These are phyloP conservation scores for Hypoxylon lienhwacheense DNA, from an alignment of 495 filamentous ascomycete species.

Conservation along the genomic window DNA sequence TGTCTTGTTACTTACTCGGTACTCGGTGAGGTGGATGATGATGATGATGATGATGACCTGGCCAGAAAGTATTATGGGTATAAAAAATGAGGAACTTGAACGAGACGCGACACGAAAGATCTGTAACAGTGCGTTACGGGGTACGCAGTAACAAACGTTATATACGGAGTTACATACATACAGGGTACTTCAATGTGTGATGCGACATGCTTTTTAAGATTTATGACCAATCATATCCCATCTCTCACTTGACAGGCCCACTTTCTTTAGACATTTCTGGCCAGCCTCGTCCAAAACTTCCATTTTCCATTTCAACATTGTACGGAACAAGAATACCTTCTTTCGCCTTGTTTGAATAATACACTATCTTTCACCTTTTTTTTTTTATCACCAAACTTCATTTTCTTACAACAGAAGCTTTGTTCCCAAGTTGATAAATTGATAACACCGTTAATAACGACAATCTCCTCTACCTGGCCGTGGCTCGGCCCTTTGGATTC, in stretches of 20 bases:
- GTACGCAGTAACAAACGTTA: no score
- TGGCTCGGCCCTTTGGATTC: neutral
- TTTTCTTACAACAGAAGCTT: neutral
- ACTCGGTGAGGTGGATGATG: conserved; percentile 13
- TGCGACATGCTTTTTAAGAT: neutral
- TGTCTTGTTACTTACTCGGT: no score
- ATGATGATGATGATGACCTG: conserved; percentile 13
- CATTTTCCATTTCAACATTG: conserved; percentile 11
- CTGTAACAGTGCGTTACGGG: no score
- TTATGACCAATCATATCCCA: conserved; percentile 10
- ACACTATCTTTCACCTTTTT: conserved; percentile 8
- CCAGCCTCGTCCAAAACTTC: conserved; percentile 30
- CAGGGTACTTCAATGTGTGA: neutral
- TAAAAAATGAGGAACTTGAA: neutral
- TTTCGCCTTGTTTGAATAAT: conserved; percentile 15
- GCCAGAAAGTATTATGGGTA: conserved; percentile 5
- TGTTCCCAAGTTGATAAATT: no score
- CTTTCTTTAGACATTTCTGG: neutral
- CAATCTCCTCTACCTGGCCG: neutral
- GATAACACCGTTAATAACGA: neutral
- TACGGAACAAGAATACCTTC: no score
- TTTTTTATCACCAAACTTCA: neutral
- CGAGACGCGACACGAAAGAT: conserved; percentile 32
- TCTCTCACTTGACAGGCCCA: no score
- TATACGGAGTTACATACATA: neutral